phyloP scores from a whole-genome alignment of 306 rosid genomes.

The Cicer arietinum region DNA sequence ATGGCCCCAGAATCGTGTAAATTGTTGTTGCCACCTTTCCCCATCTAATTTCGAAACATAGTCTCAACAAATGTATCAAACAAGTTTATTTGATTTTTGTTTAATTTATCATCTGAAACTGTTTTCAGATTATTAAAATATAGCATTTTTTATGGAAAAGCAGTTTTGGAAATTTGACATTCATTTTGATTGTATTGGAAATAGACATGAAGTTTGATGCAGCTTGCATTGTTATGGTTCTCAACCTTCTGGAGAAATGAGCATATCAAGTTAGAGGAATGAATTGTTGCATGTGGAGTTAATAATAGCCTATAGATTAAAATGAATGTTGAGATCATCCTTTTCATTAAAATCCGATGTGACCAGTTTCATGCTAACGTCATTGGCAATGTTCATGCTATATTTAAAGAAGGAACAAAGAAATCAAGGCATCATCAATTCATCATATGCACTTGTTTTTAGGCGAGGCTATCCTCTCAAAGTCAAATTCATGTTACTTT shows the following conservation, averaged over 20 bases:
- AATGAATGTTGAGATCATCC: slow-evolving; percentile 10
- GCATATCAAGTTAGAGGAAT: slow-evolving; percentile 16
- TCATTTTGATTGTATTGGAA: slow-evolving; percentile 25
- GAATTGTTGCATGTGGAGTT: not conserved
- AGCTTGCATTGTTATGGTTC: slow-evolving; percentile 22
- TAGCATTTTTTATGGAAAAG: not conserved
- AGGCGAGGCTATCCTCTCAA: slow-evolving; percentile 22
- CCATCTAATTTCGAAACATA: not conserved
- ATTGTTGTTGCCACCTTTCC: not conserved
- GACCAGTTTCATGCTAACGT: slow-evolving; percentile 8
- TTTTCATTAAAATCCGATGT: slow-evolving; percentile 16
- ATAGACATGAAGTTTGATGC: slow-evolving; percentile 18
- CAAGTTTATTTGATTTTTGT: not conserved
- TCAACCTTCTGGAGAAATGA: slow-evolving; percentile 14
- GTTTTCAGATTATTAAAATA: not conserved
- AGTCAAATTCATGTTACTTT: slow-evolving; percentile 22
- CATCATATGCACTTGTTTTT: slow-evolving; percentile 20
- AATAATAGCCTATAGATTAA: not conserved
- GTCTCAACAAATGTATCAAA: not conserved
- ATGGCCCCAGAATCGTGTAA: not conserved
- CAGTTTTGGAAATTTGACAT: not conserved
- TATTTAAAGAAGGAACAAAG: slow-evolving; percentile 34
- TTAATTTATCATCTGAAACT: not conserved
- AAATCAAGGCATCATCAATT: not conserved
- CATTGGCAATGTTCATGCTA: slow-evolving; percentile 6